Evolutionary conservation across 1,139 yeast genomes (phyloP), one percentile per base, ranked within the genome.

Genomic region (Nakaseomyces bracarensis): DNA sequence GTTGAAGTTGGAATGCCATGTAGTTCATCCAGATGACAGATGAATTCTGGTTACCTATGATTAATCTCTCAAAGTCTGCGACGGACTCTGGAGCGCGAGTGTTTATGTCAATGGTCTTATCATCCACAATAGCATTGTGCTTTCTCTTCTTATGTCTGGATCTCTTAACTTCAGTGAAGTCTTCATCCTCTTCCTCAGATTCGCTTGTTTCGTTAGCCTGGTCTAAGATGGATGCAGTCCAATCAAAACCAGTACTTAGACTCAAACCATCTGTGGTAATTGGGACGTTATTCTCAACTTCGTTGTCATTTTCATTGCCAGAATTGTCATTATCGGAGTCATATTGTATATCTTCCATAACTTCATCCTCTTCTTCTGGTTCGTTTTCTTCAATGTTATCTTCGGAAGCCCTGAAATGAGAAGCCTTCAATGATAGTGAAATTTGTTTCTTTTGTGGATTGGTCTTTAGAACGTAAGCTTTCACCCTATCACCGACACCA

Each of bases 21-120:
- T 84, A 91, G 65, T 89, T 86, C 86, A 91, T 89, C 98, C 98
- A 91, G 51, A 87, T 67, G 40, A 89, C 76, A 1, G 98, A 89
- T 2, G 96, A 85, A 67, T 86, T 83, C 43, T 98, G 97, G 58
- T 83, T 82, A 58, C 96, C 95, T 46, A 91, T 75, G 43, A 91
- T 72, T 50, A 91, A 68, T 56, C 98, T 77, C 65, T 91, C 99
- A 58, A 86, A 91, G 65, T 91, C 99, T 44, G 79, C 68, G 38
- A 79, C 82, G 42, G 96, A 86, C 63, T 89, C 94, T 29, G 98
- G 98, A 10, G 91, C 83, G 56, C 89, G 74, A 19, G 93, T 75
- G 54, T 77, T 78, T 48, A 91, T 72, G 44, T 84, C 93, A 40
- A 82, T 89, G 14, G 97, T 91, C 57, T 78, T 77, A 62, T 91